phyloP scores from a whole-genome alignment of 2,329 filamentous ascomycete genomes.

The Colletotrichum incanum region DNA sequence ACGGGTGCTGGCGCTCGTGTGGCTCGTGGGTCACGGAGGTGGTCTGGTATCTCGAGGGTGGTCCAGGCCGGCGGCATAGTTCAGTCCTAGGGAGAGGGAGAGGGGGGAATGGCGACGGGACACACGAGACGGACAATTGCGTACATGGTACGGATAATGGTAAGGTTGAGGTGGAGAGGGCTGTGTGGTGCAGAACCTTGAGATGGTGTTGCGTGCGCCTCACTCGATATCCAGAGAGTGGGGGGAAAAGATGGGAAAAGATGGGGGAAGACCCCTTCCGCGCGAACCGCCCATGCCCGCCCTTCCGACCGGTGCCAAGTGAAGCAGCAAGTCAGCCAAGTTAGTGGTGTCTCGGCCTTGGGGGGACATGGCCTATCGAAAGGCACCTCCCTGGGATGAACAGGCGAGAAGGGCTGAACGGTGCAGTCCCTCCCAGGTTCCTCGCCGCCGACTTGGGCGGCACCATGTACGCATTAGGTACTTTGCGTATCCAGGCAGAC shows the following conservation, averaged over 20 bases:
- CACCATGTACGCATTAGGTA: neutral
- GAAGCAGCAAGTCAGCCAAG: conserved; percentile 23
- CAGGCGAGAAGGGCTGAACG: conserved; percentile 8
- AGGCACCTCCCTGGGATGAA: conserved; percentile 23
- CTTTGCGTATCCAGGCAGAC: neutral
- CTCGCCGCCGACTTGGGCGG: neutral
- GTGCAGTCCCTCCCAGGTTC: neutral
- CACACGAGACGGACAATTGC: neutral
- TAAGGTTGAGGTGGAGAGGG: no score
- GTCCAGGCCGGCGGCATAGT: neutral
- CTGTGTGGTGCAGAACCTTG: neutral
- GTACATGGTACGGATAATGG: neutral
- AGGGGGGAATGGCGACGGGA: neutral
- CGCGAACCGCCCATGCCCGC: conserved; percentile 31
- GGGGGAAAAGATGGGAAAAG: neutral
- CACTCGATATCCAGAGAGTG: conserved; percentile 1
- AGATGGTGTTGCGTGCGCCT: conserved; percentile 11
- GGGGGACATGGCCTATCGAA: conserved; percentile 24
- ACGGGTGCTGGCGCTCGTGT: neutral
- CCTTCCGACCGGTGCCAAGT: conserved; percentile 29
- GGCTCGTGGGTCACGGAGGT: neutral
- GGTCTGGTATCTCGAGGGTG: neutral
- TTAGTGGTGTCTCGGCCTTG: conserved; percentile 31
- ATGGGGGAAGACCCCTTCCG: conserved; percentile 27
- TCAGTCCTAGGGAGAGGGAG: neutral